A percentile compares a stretch with the other conserved stretches of the same genome.
These are phyloP conservation scores for Prunus kanzakura DNA, from an alignment of 306 rosid species.

Conservation along the genomic window DNA sequence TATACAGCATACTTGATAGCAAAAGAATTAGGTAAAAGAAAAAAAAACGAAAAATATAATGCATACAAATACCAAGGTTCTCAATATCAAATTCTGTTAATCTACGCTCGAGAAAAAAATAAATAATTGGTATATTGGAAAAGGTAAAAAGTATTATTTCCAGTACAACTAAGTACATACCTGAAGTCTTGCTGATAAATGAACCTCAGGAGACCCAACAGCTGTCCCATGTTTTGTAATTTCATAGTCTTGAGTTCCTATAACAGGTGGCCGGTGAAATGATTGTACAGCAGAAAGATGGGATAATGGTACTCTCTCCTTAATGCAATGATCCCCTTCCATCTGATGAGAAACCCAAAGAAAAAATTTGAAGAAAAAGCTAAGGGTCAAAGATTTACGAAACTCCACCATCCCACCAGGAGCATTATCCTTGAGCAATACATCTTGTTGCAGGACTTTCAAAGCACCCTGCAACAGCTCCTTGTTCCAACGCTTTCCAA, in stretches of 20 bases:
- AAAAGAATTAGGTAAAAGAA: background rate
- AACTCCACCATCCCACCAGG: slow-evolving; percentile 99
- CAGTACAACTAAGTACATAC: slow-evolving; percentile 26
- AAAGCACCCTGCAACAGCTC: slow-evolving; percentile 66
- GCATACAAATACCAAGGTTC: background rate
- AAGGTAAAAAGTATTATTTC: background rate
- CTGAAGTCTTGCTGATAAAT: slow-evolving; percentile 89
- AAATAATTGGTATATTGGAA: background rate
- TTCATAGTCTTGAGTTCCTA: slow-evolving; percentile 84
- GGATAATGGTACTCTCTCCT: slow-evolving; percentile 50
- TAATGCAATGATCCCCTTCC: slow-evolving; percentile 33
- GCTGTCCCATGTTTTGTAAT: slow-evolving; percentile 77
- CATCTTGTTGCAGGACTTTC: slow-evolving; percentile 54
- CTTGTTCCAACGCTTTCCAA: slow-evolving; percentile 76
- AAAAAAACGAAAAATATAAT: too few species aligned
- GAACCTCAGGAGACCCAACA: slow-evolving; percentile 94
- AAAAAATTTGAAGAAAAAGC: slow-evolving; percentile 90
- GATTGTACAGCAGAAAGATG: slow-evolving; percentile 75
- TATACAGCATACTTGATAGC: background rate
- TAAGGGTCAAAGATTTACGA: slow-evolving; percentile 67
- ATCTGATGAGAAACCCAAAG: slow-evolving; percentile 91
- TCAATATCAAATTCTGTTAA: background rate
- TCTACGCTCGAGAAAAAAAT: background rate
- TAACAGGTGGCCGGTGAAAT: slow-evolving; percentile 71
- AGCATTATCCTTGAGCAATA: slow-evolving; percentile 63